Evolutionary conservation across 2,329 filamentous ascomycete genomes (phyloP).

Genomic region (Verticillium albo-atrum): DNA sequence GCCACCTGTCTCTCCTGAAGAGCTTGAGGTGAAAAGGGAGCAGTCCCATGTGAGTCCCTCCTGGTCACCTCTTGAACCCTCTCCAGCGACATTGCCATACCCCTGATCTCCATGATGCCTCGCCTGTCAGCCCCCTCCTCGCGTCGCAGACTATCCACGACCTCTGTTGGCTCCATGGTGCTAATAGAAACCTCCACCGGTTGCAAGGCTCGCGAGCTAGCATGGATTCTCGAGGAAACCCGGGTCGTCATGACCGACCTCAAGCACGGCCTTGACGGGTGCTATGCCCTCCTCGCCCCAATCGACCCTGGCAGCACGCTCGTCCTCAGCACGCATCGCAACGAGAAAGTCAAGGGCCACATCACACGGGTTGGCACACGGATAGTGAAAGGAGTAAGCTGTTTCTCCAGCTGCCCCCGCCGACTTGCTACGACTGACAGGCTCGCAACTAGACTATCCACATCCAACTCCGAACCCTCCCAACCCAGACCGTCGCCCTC

Average conservation of each 20-base stretch:
- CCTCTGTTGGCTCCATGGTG: slow-evolving; percentile 14
- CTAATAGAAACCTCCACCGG: slow-evolving; percentile 20
- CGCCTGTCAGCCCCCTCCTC: background rate
- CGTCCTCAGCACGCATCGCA: slow-evolving; percentile 80
- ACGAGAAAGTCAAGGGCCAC: slow-evolving; percentile 87
- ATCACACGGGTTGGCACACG: slow-evolving; percentile 87
- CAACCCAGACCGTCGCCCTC: slow-evolving; percentile 43
- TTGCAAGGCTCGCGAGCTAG: slow-evolving; percentile 44
- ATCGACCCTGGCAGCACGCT: slow-evolving; percentile 83
- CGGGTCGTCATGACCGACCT: slow-evolving; percentile 43
- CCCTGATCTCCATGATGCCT: background rate
- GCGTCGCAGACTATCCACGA: background rate
- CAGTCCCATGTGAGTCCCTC: slow-evolving; percentile 42
- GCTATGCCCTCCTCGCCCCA: slow-evolving; percentile 79
- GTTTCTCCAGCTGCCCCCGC: background rate
- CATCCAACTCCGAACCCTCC: slow-evolving; percentile 68
- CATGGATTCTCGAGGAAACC: slow-evolving; percentile 50
- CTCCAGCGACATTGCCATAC: background rate
- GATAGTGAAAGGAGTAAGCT: slow-evolving; percentile 80
- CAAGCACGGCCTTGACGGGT: slow-evolving; percentile 75
- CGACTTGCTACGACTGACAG: background rate
- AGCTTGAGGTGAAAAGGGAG: slow-evolving; percentile 45
- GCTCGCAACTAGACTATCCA: slow-evolving; percentile 57
- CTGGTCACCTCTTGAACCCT: too few relatives aligned
- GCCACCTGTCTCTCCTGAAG: slow-evolving; percentile 46